Base-by-base conservation (phyloP, 1,139 yeast species). In the Debaryomyces psychrophilus region DNA sequence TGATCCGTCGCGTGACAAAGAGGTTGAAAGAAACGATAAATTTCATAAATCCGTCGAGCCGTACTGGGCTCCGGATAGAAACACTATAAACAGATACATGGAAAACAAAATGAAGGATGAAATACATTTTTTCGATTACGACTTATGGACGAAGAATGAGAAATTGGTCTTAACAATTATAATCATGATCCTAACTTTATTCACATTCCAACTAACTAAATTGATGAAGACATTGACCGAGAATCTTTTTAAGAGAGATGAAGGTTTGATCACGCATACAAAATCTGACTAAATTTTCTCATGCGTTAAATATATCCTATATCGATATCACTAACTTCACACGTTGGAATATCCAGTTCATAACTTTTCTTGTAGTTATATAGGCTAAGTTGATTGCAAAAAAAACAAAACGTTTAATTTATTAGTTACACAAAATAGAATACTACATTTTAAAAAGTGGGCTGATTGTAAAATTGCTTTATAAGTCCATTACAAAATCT, bases 11-110 rank as follows among this genome's bases (percentile, higher is more conserved):
- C 70, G 87, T 44, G 63, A 61, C 25, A 50, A 67, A 9, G 89
- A 83, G 48, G 66, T 71, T 34, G 90, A 85, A 55, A 71, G 85
- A 50, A 84, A 84, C 56, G 65, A 76, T 44, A 68, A 72, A 41
- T 69, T 64, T 46, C 59, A 60, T 18, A 17, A 20, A 11, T 61
- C 66, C 42, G 69, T 62, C 1, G 76, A 73, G 14, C 75, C 71
- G 8, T 56, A 59, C 14, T 64, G 69, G 68, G 55, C 58, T 37
- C 57, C 64, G 1, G 58, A 62, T 20, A 66, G 65, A 41, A 64
- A 72, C 44, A 67, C 77, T 7, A 65, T 67, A 48, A 55, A 61
- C 29, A 48, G 71, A 15, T 74, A 71, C 54, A 44, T 71, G 41
- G 44, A 49, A 22, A 69, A 70, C 45, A 67, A 64, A 49, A 60